A percentile compares a stretch with the other conserved stretches of the same genome.
Conservation (phyloP, 2,329 filamentous ascomycete species). For the Cadophora malorum region DNA sequence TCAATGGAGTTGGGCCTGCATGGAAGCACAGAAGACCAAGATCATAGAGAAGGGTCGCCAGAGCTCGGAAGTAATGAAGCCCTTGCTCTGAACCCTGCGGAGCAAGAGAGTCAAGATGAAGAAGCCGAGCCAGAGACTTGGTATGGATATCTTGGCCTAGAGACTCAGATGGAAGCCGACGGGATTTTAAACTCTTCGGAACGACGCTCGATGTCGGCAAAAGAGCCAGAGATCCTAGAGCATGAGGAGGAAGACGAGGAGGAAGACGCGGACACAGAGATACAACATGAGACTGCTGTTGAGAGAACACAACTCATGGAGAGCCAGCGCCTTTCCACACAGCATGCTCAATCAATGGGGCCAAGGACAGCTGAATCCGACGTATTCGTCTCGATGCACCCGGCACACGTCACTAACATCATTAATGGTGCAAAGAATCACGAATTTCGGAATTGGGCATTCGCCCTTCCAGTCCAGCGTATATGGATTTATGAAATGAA, state of each 20-base stretch:
- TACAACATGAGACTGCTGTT: slow-evolving; percentile 19
- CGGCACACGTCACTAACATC: slow-evolving; percentile 56
- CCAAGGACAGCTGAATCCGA: slow-evolving; percentile 59
- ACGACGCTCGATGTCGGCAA: not conserved
- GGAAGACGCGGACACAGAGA: slow-evolving; percentile 14
- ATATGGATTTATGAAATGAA: slow-evolving; percentile 66
- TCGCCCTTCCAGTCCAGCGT: slow-evolving; percentile 61
- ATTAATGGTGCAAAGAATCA: slow-evolving; percentile 58
- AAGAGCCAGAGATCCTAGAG: not conserved
- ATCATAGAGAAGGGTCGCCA: slow-evolving; percentile 1
- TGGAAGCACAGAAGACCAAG: slow-evolving; percentile 11
- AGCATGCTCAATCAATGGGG: slow-evolving; percentile 55
- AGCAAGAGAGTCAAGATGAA: slow-evolving; percentile 12
- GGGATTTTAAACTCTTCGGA: slow-evolving; percentile 21
- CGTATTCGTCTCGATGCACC: slow-evolving; percentile 58
- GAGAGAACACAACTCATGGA: slow-evolving; percentile 44
- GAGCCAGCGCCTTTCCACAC: slow-evolving; percentile 59
- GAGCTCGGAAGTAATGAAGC: not conserved
- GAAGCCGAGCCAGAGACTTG: slow-evolving; percentile 37
- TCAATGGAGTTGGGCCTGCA: slow-evolving; percentile 22
- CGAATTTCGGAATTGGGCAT: slow-evolving; percentile 61
- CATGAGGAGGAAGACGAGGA: not conserved
- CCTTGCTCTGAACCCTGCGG: not conserved
- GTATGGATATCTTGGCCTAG: slow-evolving; percentile 41
- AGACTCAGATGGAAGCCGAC: slow-evolving; percentile 39